phyloP scores from a whole-genome alignment of 805 yeast genomes.

The Monosporozyma unispora region DNA sequence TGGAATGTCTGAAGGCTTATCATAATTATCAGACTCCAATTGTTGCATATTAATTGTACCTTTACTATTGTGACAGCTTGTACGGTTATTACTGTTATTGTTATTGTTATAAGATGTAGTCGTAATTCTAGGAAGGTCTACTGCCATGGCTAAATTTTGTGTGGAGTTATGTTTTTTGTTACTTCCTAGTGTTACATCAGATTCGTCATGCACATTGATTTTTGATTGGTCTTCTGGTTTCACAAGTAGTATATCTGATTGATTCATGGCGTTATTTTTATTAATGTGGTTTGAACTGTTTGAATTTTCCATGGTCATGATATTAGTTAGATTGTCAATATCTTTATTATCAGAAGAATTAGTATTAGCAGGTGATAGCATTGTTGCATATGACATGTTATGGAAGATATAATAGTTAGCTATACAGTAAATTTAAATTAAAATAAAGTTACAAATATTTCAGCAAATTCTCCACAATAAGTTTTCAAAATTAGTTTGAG shows the following conservation, averaged over 20 bases:
- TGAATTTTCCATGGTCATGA: neutral
- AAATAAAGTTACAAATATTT: neutral
- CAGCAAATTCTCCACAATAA: neutral
- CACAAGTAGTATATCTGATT: neutral
- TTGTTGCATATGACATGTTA: neutral
- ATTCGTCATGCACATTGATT: neutral
- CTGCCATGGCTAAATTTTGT: neutral
- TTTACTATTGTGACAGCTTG: neutral
- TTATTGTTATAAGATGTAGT: neutral
- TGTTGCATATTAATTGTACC: neutral
- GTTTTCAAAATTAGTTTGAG: neutral
- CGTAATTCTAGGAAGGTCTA: neutral
- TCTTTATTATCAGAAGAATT: neutral
- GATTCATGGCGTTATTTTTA: neutral
- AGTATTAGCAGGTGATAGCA: neutral
- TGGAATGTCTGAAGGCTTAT: neutral
- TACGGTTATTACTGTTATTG: neutral
- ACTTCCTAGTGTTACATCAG: neutral
- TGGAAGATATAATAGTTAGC: too few relatives aligned
- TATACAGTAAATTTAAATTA: too few relatives aligned
- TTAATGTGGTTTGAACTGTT: neutral
- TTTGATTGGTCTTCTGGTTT: neutral
- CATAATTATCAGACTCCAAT: neutral
- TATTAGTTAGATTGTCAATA: neutral
- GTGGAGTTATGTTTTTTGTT: neutral